These are phyloP conservation scores for Lactarius akahatsu DNA, from an alignment of 768 basidiomycete genomes.

Conservation along the genomic window DNA sequence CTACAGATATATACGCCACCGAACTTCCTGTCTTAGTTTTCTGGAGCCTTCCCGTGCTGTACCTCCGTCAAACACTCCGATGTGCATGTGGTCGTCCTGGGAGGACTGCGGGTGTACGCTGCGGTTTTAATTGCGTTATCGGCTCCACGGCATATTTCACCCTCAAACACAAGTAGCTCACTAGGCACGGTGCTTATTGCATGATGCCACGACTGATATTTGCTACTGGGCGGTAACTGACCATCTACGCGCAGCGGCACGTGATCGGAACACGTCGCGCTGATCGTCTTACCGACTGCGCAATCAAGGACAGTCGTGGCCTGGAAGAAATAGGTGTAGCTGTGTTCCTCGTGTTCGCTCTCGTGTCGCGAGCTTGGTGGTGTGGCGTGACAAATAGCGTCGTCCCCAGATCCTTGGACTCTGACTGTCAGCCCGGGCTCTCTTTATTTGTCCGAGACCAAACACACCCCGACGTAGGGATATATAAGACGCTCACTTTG, in stretches of 20 bases:
- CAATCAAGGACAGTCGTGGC: slow-evolving; percentile 7
- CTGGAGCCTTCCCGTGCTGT: slow-evolving; percentile 7
- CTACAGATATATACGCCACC: neutral
- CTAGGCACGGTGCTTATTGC: neutral
- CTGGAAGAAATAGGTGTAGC: neutral
- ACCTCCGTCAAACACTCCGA: neutral
- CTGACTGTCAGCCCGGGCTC: slow-evolving; percentile 10
- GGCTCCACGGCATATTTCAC: neutral
- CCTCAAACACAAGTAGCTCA: neutral
- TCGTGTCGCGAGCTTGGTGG: neutral
- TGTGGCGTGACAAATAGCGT: slow-evolving; percentile 2
- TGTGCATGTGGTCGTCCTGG: neutral
- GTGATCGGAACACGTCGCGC: slow-evolving; percentile 17
- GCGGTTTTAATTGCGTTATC: slow-evolving; percentile 13
- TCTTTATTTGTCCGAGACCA: slow-evolving; percentile 27
- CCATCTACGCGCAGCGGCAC: slow-evolving; percentile 19
- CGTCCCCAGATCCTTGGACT: neutral
- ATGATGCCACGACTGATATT: slow-evolving; percentile 6
- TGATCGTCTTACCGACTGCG: slow-evolving; percentile 17
- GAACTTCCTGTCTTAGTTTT: neutral
- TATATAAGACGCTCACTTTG: slow-evolving; percentile 27
- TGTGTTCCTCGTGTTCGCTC: slow-evolving; percentile 5
- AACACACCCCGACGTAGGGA: slow-evolving; percentile 23
- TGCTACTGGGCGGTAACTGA: neutral
- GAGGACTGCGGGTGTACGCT: slow-evolving; percentile 17